These are phyloP conservation scores for Colletotrichum noveboracense DNA, from an alignment of 2,329 filamentous ascomycete species.

Conservation along the genomic window DNA sequence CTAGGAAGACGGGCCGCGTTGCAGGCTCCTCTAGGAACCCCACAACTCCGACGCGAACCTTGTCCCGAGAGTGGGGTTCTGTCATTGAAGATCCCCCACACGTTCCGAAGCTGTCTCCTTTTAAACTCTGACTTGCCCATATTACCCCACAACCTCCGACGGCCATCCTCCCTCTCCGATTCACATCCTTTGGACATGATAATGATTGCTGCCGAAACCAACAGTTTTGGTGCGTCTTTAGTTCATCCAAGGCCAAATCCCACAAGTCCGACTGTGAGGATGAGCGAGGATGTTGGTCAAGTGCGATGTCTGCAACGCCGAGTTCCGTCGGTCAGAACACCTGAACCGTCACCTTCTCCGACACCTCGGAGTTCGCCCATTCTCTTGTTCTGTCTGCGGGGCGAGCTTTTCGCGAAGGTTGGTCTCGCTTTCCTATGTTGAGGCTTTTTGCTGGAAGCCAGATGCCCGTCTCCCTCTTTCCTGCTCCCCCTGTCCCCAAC, in stretches of 20 bases:
- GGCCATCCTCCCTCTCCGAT: background rate
- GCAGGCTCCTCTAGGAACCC: background rate
- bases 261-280: background rate
- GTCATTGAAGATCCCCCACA: background rate
- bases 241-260: background rate
- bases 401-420: background rate
- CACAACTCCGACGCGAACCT: background rate
- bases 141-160: background rate
- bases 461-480: accelerated
- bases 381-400: background rate
- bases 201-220: background rate
- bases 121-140: background rate
- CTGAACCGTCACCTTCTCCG: background rate
- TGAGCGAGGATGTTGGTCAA: background rate
- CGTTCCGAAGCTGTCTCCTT: background rate
- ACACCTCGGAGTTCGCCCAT: background rate
- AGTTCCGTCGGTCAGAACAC: conserved; percentile 2
- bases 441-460: background rate
- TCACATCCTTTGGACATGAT: background rate
- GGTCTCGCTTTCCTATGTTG: background rate
- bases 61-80: background rate
- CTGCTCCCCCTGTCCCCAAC: background rate
- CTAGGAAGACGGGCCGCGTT: background rate
- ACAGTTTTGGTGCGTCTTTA: background rate
- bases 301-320: background rate